phyloP scores from a whole-genome alignment of 1,139 yeast species.

The Lodderomyces margitis region DNA sequence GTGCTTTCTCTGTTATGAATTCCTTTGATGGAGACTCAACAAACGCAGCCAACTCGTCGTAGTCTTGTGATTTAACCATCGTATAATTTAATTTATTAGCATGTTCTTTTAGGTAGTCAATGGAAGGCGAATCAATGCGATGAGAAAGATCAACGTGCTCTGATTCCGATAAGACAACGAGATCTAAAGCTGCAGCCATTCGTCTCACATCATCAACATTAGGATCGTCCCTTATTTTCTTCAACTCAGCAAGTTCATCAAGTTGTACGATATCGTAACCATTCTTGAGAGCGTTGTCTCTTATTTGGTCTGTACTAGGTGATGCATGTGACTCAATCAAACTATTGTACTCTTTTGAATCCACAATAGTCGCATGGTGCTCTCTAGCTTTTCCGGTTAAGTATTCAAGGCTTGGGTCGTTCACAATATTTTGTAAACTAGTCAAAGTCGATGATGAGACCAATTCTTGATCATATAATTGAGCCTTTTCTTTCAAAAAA shows the following conservation, averaged over 20 bases:
- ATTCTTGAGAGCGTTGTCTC: constrained; percentile 20
- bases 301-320: constrained; percentile 29
- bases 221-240: constrained; percentile 17
- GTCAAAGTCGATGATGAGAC: constrained; percentile 23
- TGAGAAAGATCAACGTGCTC: constrained; percentile 15
- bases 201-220: constrained; percentile 19
- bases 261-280: constrained; percentile 19
- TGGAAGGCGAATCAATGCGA: constrained; percentile 18
- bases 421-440: constrained; percentile 12
- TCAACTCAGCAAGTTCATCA: constrained; percentile 21
- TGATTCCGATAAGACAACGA: constrained; percentile 14
- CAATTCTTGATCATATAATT: constrained; percentile 19
- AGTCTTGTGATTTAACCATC: constrained; percentile 23
- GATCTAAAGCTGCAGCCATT: constrained; percentile 19
- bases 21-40: constrained; percentile 34
- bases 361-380: constrained; percentile 17
- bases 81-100: constrained; percentile 19
- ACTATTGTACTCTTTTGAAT: constrained; percentile 19
- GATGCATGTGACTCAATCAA: constrained; percentile 11
- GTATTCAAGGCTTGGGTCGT: constrained; percentile 26
- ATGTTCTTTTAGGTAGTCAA: constrained; percentile 22
- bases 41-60: constrained; percentile 25
- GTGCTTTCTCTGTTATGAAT: constrained; percentile 34
- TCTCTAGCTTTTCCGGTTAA: constrained; percentile 25
- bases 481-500: constrained; percentile 26